Percentiles rank a stretch among this genome's conserved stretches.
phyloP scores from a whole-genome alignment of 1,284 basidiomycete species.

The Sutorius eximius region DNA sequence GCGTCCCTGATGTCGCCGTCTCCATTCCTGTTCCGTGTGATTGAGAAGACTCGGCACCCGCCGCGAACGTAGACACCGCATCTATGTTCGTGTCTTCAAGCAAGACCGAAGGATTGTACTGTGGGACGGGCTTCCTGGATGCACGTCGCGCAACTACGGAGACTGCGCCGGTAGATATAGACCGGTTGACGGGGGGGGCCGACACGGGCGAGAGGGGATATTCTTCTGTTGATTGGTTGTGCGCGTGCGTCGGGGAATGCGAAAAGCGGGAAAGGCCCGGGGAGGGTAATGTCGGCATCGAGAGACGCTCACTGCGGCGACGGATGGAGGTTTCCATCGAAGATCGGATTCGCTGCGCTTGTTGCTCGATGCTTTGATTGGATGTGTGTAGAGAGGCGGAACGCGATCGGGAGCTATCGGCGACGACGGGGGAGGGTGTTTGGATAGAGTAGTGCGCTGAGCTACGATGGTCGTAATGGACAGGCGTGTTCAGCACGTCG shows the following conservation, averaged over 20 bases:
- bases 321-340: slow-evolving; percentile 33
- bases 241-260: slow-evolving; percentile 7
- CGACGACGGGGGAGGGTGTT: slow-evolving; percentile 3
- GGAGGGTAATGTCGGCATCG: slow-evolving; percentile 28
- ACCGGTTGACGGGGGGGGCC: slow-evolving; percentile 23
- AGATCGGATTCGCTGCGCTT: slow-evolving; percentile 32
- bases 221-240: slow-evolving; percentile 19
- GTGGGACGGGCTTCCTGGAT: slow-evolving; percentile 47
- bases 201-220: slow-evolving; percentile 25
- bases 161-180: slow-evolving; percentile 22
- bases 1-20: slow-evolving; percentile 15
- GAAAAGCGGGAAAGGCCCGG: slow-evolving; percentile 17
- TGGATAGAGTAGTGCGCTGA: slow-evolving; percentile 25
- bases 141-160: slow-evolving; percentile 28
- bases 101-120: slow-evolving; percentile 37
- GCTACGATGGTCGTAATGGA: slow-evolving; percentile 18
- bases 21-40: slow-evolving; percentile 26
- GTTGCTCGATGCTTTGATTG: slow-evolving; percentile 25
- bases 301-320: slow-evolving; percentile 31
- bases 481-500: slow-evolving; percentile 23
- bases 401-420: slow-evolving; percentile 12
- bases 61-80: slow-evolving; percentile 24
- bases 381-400: slow-evolving; percentile 13
- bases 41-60: slow-evolving; percentile 30
- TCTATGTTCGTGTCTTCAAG: slow-evolving; percentile 22